Evolutionary conservation across 164 flowering plant genomes (phyloP).

Genomic region (Liquidambar formosana): DNA sequence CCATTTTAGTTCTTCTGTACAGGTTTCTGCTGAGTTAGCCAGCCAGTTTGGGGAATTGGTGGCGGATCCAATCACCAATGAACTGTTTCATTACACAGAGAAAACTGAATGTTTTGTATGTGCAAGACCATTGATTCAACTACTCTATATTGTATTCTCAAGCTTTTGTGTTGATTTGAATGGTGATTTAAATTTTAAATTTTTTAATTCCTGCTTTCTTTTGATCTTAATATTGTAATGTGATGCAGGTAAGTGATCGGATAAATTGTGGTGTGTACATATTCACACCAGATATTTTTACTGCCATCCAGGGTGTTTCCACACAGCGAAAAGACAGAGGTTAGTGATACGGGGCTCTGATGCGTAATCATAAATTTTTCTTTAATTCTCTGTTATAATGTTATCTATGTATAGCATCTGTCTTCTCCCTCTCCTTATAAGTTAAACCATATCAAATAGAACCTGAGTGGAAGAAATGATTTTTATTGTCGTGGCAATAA

Average conservation of each 20-base stretch:
- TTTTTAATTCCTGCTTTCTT: background rate
- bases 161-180: background rate
- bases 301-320: no score
- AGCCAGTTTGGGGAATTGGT: slow-evolving; percentile 91
- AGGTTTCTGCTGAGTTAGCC: no score
- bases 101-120: slow-evolving; percentile 98
- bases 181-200: background rate
- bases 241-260: no score
- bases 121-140: slow-evolving; percentile 13
- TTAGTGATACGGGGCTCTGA: no score
- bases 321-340: no score
- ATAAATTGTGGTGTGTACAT: no score
- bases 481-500: background rate
- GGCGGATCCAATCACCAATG: slow-evolving; percentile 95
- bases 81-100: slow-evolving; percentile 95
- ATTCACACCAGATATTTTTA: no score
- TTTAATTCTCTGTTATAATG: background rate
- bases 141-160: background rate
- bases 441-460: background rate
- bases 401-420: no score
- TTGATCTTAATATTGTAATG: no score
- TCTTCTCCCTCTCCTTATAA: background rate
- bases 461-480: no score
- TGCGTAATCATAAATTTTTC: no score
- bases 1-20: slow-evolving; percentile 5